A percentile compares a stretch with the other conserved stretches of the same genome.
These are phyloP conservation scores for Brasenia schreberi DNA, from an alignment of 164 flowering plant genomes.

Conservation along the genomic window DNA sequence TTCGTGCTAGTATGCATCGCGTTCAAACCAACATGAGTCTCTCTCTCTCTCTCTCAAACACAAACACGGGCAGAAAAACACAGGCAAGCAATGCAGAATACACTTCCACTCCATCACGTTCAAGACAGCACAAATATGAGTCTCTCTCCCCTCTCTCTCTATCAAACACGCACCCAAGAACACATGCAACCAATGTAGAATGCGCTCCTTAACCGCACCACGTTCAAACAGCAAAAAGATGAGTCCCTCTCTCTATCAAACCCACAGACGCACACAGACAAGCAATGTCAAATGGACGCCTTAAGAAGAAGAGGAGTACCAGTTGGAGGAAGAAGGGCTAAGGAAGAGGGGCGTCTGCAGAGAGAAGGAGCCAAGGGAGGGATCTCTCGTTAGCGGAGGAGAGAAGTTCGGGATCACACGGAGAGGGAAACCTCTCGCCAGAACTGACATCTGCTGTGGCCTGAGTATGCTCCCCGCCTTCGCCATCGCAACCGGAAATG, in stretches of 20 bases:
- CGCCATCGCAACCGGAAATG: constrained; percentile 53
- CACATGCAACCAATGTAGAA: too few relatives aligned
- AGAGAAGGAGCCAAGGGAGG: constrained; percentile 40
- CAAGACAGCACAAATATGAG: too few relatives aligned
- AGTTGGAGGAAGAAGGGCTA: constrained; percentile 19
- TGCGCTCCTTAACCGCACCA: too few relatives aligned
- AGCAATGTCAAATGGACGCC: background rate
- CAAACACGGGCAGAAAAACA: too few relatives aligned
- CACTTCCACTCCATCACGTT: too few relatives aligned
- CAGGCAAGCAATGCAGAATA: too few relatives aligned
- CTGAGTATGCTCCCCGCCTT: constrained; percentile 44
- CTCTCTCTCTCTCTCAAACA: too few relatives aligned
- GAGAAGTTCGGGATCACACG: constrained; percentile 59
- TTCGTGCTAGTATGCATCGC: too few relatives aligned
- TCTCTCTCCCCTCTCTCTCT: background rate
- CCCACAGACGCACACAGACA: background rate
- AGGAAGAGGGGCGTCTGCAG: constrained; percentile 48
- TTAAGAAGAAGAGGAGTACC: constrained; percentile 20
- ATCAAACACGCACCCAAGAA: background rate
- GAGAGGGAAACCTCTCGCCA: constrained; percentile 60
- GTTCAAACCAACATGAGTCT: too few relatives aligned
- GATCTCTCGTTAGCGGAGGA: constrained; percentile 16
- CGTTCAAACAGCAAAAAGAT: background rate
- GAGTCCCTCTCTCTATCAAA: background rate
- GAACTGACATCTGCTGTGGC: constrained; percentile 47